These are phyloP conservation scores for Panaeolus cyanescens DNA, from an alignment of 768 basidiomycete genomes.

Conservation along the genomic window DNA sequence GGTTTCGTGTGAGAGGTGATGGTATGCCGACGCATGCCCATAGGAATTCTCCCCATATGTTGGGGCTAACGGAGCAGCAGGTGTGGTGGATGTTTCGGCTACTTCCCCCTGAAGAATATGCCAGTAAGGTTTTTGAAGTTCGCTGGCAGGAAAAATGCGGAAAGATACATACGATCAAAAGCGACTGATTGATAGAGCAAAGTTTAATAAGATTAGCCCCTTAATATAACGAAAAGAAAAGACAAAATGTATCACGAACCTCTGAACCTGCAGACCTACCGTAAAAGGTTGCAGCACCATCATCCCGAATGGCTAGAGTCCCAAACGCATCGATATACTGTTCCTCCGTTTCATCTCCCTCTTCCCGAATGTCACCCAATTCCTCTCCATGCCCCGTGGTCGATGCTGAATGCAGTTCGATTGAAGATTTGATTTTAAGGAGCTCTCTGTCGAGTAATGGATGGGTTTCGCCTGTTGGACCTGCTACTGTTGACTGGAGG, in stretches of 20 bases:
- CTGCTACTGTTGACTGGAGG: constrained; percentile 48
- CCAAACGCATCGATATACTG: constrained; percentile 71
- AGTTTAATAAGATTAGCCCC: neutral
- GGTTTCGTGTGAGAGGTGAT: constrained; percentile 6
- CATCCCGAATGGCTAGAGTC: constrained; percentile 67
- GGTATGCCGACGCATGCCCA: neutral
- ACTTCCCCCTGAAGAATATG: constrained; percentile 33
- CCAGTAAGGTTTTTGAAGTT: neutral
- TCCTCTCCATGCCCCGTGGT: constrained; percentile 22
- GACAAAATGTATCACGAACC: constrained; percentile 38
- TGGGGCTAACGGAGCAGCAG: neutral
- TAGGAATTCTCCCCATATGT: neutral
- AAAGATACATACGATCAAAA: constrained; percentile 43
- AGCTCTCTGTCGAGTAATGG: constrained; percentile 62
- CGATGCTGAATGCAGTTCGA: constrained; percentile 64
- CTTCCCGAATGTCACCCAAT: constrained; percentile 16
- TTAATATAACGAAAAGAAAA: constrained; percentile 2
- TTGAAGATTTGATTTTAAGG: constrained; percentile 65
- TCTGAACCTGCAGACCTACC: constrained; percentile 74
- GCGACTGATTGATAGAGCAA: constrained; percentile 3
- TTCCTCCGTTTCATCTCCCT: constrained; percentile 40
- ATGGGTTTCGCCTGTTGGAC: constrained; percentile 45
- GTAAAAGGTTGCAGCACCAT: constrained; percentile 71
- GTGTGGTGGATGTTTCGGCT: constrained; percentile 11
- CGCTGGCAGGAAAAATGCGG: constrained; percentile 2